Evolutionary conservation across 768 basidiomycete species (phyloP), one percentile per base, ranked within the genome.

Genomic region (Termitomyces sp.): DNA sequence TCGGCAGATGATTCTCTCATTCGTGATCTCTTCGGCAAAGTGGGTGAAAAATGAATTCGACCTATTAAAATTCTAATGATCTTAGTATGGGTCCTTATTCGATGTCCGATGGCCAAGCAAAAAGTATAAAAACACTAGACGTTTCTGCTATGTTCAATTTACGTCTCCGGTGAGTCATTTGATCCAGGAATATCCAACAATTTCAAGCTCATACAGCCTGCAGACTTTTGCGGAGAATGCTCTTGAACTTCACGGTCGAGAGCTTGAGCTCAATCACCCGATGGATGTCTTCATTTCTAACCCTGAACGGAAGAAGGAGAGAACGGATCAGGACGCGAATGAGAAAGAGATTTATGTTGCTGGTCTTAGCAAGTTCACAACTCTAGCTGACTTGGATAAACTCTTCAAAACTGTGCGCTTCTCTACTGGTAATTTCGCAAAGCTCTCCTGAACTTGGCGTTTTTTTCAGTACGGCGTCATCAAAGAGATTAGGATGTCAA

Each of bases 21-120:
- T 54, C 77, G 94, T 25, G 73, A 83, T 43, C 68, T 97, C 12
- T 97, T 99, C 67, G 81, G 79, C 52, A 79, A 85, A 76, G 95
- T 95, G 57, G 46, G 79, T 63, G 35, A 28, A n/a, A 43, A 12
- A 17, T 41, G 42, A 28, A 21, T 28, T 51, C 0, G 5, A 41
- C 27, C 8, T 44, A 28, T 12, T 16, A 11, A 3, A 44, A 23
- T 55, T 40, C 55, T n/a, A 47, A 55, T 32, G 37, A 59, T 42
- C 56, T 45, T 37, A 97, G 94, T 94, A 89, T 70, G 97, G 97
- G 10, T 81, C 79, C 5, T 81, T 99, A 53, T 91, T 98, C 58
- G 95, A 98, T 61, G 89, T 94, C 17, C 89, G 97, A 32, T 98
- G 96, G 96, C 97, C 97, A 5, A 95, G 93, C 72, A 95, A 95